Evolutionary conservation across 2,329 filamentous ascomycete genomes (phyloP), one percentile per base, ranked within the genome.

Genomic region (Xylariales sp.): DNA sequence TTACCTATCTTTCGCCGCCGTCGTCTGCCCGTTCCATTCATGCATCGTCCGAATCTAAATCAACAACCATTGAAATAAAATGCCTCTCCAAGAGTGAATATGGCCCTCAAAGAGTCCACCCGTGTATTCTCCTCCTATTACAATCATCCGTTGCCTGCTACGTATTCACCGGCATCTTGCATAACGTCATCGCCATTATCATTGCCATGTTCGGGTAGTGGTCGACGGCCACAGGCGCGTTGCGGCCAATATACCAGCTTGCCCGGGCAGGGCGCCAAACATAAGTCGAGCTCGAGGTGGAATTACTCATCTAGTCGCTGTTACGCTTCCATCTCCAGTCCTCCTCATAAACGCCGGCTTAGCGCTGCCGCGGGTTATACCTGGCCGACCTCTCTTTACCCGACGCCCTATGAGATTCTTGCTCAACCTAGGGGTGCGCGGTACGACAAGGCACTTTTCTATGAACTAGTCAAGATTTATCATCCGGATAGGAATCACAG

Each of bases 351-450:
- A 16, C 71, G 62, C 16, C 72, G 76, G 5, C 70, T 75, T 43
- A 39, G 57, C 49, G 64, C 70, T 58, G 46, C 64, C 28, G 56
- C 54, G 5, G 64, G 65, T 3, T 71, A 74, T 66, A 52, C 58
- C 34, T 89, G 87, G 87, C 87, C 87, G 2, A 76, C 78, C 5
- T 76, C 78, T 5, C 69, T 76, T 23, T 76, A 84, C 48, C 93
- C 92, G 0, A 95, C 94, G 0, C 96, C 96, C 0, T 98, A 99
- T 82, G 93, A 98, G 76, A 93, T 99, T 77, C 90, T 98, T 75
- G 84, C 87, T 68, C 75, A 79, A 61, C 79, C 80, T 39, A 87
- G 82, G 73, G 83, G 83, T 65, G 89, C 88, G 14, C 86, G 89
- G 1, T 98, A 99, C 80, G 90, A 88, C 69, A 98, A 99, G 80